Conservation (phyloP, 2,329 filamentous ascomycete genomes). For the Sporothrix curviconia region DNA sequence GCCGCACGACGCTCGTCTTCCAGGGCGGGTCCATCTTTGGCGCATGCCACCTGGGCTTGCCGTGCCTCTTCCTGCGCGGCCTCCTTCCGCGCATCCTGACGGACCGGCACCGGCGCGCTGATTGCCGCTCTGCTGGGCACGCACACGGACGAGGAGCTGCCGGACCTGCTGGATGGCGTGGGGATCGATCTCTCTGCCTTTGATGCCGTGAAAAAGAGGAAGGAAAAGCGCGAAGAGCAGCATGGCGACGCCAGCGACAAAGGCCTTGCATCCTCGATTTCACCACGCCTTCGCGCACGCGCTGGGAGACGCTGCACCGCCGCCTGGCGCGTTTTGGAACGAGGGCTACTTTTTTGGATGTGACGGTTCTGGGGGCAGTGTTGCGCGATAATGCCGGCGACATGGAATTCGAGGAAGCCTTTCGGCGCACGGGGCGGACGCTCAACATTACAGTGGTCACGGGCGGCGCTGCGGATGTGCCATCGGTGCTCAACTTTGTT, state of each 20-base stretch:
- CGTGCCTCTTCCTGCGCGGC: slow-evolving; percentile 75
- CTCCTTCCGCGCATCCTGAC: slow-evolving; percentile 85
- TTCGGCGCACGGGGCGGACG: slow-evolving; percentile 73
- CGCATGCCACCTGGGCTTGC: slow-evolving; percentile 81
- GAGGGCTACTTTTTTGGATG: slow-evolving; percentile 82
- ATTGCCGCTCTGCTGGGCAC: slow-evolving; percentile 84
- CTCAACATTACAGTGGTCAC: slow-evolving; percentile 88
- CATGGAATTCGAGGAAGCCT: slow-evolving; percentile 89
- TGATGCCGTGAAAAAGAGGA: slow-evolving; percentile 28
- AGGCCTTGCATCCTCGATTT: too few species aligned
- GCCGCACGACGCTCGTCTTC: slow-evolving; percentile 74
- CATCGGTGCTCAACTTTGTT: slow-evolving; percentile 82
- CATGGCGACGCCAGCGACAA: not conserved
- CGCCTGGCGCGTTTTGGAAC: slow-evolving; percentile 58
- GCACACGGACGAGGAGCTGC: slow-evolving; percentile 78
- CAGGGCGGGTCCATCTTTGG: slow-evolving; percentile 91
- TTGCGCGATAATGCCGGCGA: slow-evolving; percentile 78
- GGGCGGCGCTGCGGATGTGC: slow-evolving; percentile 63
- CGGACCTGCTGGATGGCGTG: slow-evolving; percentile 67
- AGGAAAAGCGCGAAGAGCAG: not conserved
- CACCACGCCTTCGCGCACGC: not conserved
- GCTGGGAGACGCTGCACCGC: slow-evolving; percentile 55
- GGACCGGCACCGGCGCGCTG: slow-evolving; percentile 81
- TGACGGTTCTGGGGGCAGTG: slow-evolving; percentile 75
- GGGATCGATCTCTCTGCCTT: slow-evolving; percentile 81